Base-by-base conservation (phyloP, 306 rosid species). In the Comarum palustre region DNA sequence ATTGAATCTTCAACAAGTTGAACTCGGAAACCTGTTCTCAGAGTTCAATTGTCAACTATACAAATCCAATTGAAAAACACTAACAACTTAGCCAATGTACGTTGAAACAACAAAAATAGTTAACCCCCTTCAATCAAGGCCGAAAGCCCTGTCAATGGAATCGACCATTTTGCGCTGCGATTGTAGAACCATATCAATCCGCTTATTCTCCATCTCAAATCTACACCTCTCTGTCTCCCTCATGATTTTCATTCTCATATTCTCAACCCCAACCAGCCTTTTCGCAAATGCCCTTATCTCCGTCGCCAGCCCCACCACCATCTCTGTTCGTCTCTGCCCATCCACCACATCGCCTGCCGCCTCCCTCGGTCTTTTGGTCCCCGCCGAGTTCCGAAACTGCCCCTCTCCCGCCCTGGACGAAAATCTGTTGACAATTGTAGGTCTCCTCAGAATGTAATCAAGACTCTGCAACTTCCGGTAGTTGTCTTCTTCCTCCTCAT, bases 141-240 rank as follows among this genome's bases (percentile, higher is more conserved):
- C 81, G 31, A 91, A 94, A 0, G 79, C 96, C 69, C 69, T 87
- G 12, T 79, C 85, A 68, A 94, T 94, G 25, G 99, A 87, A 80
- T 90, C 92, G 42, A 94, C 81, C 68, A 84, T 88, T 75, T 82
- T 88, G 48, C 81, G 77, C 73, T 84, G 91, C 0, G 92, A 94
- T 15, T 83, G 75, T 2, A 87, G 62, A 43, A 94, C 91, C 97
- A 94, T 81, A 45, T 85, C 83, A 1, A 83, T 76, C 72, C 92
- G 72, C 79, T 73, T 89, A 63, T 80, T 87, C 89, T 94, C 99
- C 96, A 94, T 94, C 72, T 90, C 93, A 76, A 89, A 66, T 70
- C 97, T 88, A 43, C 69, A 74, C 84, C 84, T 86, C 76, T 88
- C 88, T 8, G 90, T 87, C 52, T 91, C 99, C 85, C 81, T 89